phyloP scores from a whole-genome alignment of 2,329 filamentous ascomycete species.

The Cladosporium velox region DNA sequence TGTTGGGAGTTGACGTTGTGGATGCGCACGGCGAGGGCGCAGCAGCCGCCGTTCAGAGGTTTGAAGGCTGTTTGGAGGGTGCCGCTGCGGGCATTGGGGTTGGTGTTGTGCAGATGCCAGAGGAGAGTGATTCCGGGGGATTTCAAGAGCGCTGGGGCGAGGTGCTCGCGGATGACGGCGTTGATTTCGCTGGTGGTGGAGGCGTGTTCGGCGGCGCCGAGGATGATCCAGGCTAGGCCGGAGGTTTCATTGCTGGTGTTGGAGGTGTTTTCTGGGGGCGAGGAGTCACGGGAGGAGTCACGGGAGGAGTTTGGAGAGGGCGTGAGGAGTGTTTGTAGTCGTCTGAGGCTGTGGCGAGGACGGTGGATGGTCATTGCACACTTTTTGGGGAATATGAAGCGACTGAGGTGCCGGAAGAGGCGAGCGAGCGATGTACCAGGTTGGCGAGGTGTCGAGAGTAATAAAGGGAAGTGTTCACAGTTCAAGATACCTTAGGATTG shows the following conservation, averaged over 20 bases:
- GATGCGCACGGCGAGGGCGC: slow-evolving; percentile 21
- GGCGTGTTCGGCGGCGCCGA: slow-evolving; percentile 9
- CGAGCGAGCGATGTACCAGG: not conserved
- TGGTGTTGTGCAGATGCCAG: slow-evolving; percentile 22
- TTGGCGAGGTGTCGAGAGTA: not conserved
- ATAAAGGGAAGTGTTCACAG: no score
- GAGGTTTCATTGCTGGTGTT: not conserved
- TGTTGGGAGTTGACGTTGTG: slow-evolving; percentile 15
- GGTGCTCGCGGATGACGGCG: slow-evolving; percentile 4
- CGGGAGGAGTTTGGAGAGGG: slow-evolving; percentile 4
- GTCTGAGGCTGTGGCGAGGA: slow-evolving; percentile 17
- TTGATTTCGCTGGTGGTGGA: slow-evolving; percentile 12
- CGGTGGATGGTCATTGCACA: slow-evolving; percentile 15
- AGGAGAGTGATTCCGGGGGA: slow-evolving; percentile 17
- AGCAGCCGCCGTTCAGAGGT: slow-evolving; percentile 23
- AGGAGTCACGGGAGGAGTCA: slow-evolving; percentile 8
- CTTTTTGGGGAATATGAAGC: not conserved
- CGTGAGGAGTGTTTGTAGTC: slow-evolving; percentile 7
- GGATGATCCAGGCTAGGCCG: slow-evolving; percentile 20
- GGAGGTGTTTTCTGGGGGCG: not conserved
- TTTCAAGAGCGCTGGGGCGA: slow-evolving; percentile 21
- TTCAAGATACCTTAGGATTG: no score
- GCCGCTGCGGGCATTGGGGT: slow-evolving; percentile 23
- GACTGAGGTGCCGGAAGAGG: not conserved
- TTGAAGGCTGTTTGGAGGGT: slow-evolving; percentile 16